phyloP scores from a whole-genome alignment of 768 basidiomycete species.

The Inosperma sp. region DNA sequence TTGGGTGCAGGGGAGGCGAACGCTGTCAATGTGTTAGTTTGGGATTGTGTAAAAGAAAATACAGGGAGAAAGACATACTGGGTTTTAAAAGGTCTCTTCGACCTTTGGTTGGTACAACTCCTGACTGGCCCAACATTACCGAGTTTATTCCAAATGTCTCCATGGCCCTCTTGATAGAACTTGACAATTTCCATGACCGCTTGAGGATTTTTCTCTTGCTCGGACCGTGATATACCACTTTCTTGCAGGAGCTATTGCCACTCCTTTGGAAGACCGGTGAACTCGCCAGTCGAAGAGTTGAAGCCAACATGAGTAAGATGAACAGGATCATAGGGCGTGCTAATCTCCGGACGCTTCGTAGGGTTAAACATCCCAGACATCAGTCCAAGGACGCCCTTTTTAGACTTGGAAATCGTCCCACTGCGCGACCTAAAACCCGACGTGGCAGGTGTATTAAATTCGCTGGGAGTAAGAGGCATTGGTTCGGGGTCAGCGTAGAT shows the following conservation, averaged over 20 bases:
- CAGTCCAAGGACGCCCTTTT: constrained; percentile 73
- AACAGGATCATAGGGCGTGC: constrained; percentile 97
- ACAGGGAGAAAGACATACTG: constrained; percentile 38
- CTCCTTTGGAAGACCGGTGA: constrained; percentile 95
- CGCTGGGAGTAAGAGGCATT: constrained; percentile 34
- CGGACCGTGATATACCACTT: constrained; percentile 86
- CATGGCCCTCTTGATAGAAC: constrained; percentile 89
- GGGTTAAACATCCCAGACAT: constrained; percentile 66
- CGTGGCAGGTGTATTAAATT: constrained; percentile 23
- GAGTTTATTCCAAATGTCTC: constrained; percentile 84
- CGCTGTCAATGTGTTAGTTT: constrained; percentile 33
- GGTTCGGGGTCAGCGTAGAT: constrained; percentile 48
- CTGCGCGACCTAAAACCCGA: constrained; percentile 41
- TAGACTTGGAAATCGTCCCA: constrained; percentile 43
- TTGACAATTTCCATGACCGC: constrained; percentile 99
- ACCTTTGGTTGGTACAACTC: constrained; percentile 30
- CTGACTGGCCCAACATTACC: constrained; percentile 44
- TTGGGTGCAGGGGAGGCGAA: constrained; percentile 44
- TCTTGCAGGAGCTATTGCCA: constrained; percentile 98
- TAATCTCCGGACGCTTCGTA: constrained; percentile 84
- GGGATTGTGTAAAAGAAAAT: constrained; percentile 9
- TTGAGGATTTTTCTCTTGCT: constrained; percentile 98
- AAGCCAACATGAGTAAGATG: constrained; percentile 99
- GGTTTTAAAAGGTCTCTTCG: constrained; percentile 52
- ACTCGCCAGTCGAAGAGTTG: constrained; percentile 98